Conservation (phyloP, 371 early-diverging fungal genomes). For the Haplosporangium sp. region DNA sequence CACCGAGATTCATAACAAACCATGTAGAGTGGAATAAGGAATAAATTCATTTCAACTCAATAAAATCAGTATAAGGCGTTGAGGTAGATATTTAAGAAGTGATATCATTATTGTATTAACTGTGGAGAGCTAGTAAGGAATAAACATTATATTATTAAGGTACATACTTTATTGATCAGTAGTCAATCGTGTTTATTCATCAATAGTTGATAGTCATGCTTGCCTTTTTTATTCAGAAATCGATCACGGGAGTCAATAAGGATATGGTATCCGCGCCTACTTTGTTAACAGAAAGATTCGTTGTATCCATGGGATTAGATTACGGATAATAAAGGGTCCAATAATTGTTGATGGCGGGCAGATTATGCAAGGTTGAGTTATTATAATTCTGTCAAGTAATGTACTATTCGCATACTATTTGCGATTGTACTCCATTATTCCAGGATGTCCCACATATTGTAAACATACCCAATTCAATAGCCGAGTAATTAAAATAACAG, state of each 20-base stretch:
- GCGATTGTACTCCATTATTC: too few species aligned
- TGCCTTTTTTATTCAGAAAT: background rate
- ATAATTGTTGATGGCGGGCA: constrained; percentile 1
- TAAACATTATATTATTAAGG: background rate
- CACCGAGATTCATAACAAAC: background rate
- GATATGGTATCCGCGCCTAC: background rate
- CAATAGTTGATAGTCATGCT: background rate
- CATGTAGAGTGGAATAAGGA: constrained; percentile 15
- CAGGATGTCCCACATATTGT: too few species aligned
- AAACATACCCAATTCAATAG: too few species aligned
- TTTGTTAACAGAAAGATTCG: background rate
- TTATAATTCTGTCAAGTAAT: background rate
- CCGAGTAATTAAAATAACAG: background rate
- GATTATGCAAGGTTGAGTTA: constrained; percentile 15
- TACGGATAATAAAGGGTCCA: constrained; percentile 4
- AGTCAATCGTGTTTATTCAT: constrained; percentile 2
- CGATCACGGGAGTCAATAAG: background rate
- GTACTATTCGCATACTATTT: background rate
- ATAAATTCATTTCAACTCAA: background rate
- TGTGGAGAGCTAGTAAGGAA: constrained; percentile 1
- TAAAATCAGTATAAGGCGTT: background rate
- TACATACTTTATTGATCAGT: background rate
- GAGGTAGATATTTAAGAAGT: background rate
- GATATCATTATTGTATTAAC: background rate
- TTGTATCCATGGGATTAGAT: constrained; percentile 20